Evolutionary conservation across 257 asterid genomes (phyloP), one percentile per base, ranked within the genome.

Genomic region (Misopates orontium): DNA sequence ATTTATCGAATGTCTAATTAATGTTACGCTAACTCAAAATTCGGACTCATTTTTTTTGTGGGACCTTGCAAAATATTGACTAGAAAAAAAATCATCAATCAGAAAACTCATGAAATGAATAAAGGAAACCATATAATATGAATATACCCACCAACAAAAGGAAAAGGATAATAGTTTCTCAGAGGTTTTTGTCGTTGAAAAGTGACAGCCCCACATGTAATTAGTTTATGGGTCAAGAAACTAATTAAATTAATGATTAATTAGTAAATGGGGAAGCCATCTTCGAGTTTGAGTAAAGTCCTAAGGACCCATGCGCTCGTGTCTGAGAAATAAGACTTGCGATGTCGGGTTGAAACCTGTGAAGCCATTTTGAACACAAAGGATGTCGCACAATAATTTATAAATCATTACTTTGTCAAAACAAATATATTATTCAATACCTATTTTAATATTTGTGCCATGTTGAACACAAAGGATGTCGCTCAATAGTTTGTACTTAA

Each of bases 231-330:
- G 53, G 61, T 73, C 69, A 60, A 56, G 69, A 41, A 15, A 16
- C 41, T 50, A 50, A 60, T 67, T 59, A n/a, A 60, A 75, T 70
- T 17, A 62, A 36, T 59, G 14, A 64, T 58, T 63, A 48, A 62
- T 64, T 17, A 50, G 6, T 58, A 4, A 36, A 28, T 23, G 42
- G 64, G 64, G 66, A 67, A 68, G 73, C 18, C 62, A 16, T 59
- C 62, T n/a, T n/a, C n/a, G n/a, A n/a, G n/a, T n/a, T n/a, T n/a
- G n/a, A n/a, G n/a, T n/a, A n/a, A n/a, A n/a, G n/a, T 54, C 76
- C 75, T 70, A 25, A 77, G 75, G 78, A 70, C 72, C 85, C 85
- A 79, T 79, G 62, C 56, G 23, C 39, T 32, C 21, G 19, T 75
- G 85, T 77, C 85, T 72, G 54, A 32, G 31, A 70, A 56, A 70